Conservation (phyloP, 352 stramenopile genomes). For the Globisporangium cylindrosporum region DNA sequence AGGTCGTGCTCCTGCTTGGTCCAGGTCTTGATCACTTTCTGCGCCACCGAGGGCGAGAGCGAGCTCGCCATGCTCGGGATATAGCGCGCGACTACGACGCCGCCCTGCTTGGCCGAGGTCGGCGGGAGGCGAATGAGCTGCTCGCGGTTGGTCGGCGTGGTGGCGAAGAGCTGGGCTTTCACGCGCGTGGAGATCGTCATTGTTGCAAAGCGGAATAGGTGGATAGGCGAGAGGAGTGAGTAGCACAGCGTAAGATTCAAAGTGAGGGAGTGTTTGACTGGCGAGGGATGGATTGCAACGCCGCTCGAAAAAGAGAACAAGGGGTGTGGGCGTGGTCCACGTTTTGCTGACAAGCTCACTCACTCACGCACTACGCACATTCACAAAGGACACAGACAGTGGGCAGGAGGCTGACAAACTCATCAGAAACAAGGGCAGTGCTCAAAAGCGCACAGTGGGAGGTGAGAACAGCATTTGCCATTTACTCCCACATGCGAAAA, state of each 20-base stretch:
- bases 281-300: background rate
- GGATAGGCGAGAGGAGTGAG: background rate
- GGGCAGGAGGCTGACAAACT: background rate
- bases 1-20: slow-evolving; percentile 26
- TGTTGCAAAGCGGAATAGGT: background rate
- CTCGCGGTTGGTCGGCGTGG: slow-evolving; percentile 19
- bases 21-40: slow-evolving; percentile 27
- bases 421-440: background rate
- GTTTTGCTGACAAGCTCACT: background rate
- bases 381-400: background rate
- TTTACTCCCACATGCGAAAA: background rate
- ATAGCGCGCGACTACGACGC: slow-evolving; percentile 30
- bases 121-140: slow-evolving; percentile 24
- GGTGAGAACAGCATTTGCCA: background rate
- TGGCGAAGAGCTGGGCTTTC: slow-evolving; percentile 23
- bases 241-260: background rate
- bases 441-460: background rate
- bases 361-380: background rate
- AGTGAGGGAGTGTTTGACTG: slow-evolving; percentile 12
- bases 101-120: slow-evolving; percentile 25
- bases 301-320: slow-evolving; percentile 3
- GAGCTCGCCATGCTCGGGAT: slow-evolving; percentile 17
- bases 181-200: slow-evolving; percentile 29
- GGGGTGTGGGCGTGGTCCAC: background rate
- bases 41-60: slow-evolving; percentile 18